Conservation (phyloP, 148 eudicot genomes). For the Mesembryanthemum crystallinum region DNA sequence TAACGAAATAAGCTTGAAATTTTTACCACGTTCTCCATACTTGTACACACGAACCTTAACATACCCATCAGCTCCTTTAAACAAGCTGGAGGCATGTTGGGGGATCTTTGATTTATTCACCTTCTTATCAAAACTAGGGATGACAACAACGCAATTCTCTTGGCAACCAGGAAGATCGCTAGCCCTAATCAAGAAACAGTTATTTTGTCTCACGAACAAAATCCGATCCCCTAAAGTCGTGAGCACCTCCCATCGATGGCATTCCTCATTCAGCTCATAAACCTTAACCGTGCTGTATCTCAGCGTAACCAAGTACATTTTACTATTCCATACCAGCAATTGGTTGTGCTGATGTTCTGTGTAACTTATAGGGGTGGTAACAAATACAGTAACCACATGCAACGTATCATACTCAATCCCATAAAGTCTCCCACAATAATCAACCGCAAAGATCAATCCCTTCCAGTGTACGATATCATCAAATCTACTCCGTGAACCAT, state of each 20-base stretch:
- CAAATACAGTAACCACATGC: neutral
- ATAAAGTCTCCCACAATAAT: neutral
- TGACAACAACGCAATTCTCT: neutral
- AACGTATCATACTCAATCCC: neutral
- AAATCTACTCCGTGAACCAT: neutral
- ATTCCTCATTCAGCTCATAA: neutral
- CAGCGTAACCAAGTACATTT: neutral
- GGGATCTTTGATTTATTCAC: neutral
- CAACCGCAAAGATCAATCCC: neutral
- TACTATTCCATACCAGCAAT: neutral
- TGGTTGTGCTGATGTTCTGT: neutral
- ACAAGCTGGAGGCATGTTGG: neutral
- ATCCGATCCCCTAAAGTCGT: neutral
- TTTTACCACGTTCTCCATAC: neutral
- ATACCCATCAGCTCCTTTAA: neutral
- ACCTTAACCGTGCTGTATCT: neutral
- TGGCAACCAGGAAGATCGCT: neutral
- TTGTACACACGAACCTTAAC: slow-evolving; percentile 1
- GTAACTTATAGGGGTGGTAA: neutral
- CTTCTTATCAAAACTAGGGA: neutral
- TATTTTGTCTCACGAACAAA: neutral
- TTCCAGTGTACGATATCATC: neutral
- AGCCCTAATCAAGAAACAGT: neutral
- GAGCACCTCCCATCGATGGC: neutral
- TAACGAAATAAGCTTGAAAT: neutral